A percentile compares a stretch with the other conserved stretches of the same genome.
Evolutionary conservation across 192 early-diverging fungal species (phyloP).

Genomic region (Jimgerdemannia flammicorona): DNA sequence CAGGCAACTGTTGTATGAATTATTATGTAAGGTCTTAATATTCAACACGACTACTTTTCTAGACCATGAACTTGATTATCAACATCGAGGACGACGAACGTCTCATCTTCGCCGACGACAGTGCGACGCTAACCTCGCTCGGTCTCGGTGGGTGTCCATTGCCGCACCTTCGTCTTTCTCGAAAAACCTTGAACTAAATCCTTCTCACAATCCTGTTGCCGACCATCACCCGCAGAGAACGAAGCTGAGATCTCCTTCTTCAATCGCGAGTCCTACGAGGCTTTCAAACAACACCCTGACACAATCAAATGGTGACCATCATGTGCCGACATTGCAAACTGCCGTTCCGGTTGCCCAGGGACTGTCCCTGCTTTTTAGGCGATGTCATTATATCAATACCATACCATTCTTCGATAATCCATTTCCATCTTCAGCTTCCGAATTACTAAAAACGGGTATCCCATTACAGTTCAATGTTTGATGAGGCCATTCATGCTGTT

Average conservation of each 20-base stretch:
- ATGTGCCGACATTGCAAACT: not conserved
- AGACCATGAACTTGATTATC: constrained; percentile 84
- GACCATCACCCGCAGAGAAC: constrained; percentile 43
- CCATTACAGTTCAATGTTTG: too few species aligned
- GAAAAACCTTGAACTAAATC: not conserved
- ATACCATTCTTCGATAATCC: too few species aligned
- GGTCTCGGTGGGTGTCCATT: constrained; percentile 53
- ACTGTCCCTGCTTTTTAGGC: too few species aligned
- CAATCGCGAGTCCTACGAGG: constrained; percentile 63
- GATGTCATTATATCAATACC: too few species aligned
- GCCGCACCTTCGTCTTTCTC: constrained; percentile 3
- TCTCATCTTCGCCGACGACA: constrained; percentile 56
- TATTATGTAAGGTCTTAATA: too few species aligned
- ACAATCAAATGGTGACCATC: constrained; percentile 64
- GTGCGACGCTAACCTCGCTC: constrained; percentile 42
- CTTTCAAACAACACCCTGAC: constrained; percentile 71
- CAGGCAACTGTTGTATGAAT: constrained; percentile 20
- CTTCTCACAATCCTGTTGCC: too few species aligned
- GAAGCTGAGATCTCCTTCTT: constrained; percentile 88
- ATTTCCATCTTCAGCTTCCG: too few species aligned
- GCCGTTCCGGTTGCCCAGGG: too few species aligned
- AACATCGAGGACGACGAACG: constrained; percentile 74
- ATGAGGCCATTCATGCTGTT: too few species aligned
- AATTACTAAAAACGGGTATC: too few species aligned
- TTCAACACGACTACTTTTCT: constrained; percentile 2